A percentile compares a stretch with the other conserved stretches of the same genome.
phyloP scores from a whole-genome alignment of 208 protist species.

The Leishmania guyanensis region DNA sequence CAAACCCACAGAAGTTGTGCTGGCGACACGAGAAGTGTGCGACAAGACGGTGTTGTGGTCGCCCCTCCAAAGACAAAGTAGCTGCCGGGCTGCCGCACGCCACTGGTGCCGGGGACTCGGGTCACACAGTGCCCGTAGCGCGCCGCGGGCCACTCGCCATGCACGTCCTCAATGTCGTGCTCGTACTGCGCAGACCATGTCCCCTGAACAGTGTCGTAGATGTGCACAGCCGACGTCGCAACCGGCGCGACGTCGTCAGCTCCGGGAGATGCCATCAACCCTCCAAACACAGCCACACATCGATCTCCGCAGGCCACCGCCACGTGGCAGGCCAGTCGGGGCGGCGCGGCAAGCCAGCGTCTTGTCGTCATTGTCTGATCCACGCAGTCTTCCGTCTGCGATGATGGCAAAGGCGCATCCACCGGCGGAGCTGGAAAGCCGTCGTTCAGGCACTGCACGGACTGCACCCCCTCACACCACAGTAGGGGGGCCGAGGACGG shows the following conservation, averaged over 20 bases:
- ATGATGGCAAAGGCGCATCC: neutral
- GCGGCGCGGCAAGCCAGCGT: constrained; percentile 6
- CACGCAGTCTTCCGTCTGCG: neutral
- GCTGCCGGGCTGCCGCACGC: constrained; percentile 17
- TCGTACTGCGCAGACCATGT: constrained; percentile 27
- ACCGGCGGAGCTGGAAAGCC: constrained; percentile 24
- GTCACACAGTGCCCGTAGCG: constrained; percentile 58
- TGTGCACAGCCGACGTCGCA: constrained; percentile 41
- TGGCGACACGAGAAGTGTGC: constrained; percentile 22
- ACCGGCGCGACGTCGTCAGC: constrained; percentile 2
- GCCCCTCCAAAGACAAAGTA: constrained; percentile 39
- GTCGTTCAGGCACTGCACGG: constrained; percentile 16
- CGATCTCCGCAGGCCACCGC: constrained; percentile 39
- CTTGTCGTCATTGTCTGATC: neutral
- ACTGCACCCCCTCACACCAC: constrained; percentile 25
- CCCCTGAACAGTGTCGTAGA: constrained; percentile 41
- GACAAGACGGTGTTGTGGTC: constrained; percentile 4
- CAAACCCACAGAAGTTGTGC: constrained; percentile 69
- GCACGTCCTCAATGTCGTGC: neutral
- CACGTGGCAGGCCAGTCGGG: constrained; percentile 53
- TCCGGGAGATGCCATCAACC: constrained; percentile 17
- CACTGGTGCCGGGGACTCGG: constrained; percentile 41
- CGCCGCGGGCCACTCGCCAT: constrained; percentile 45
- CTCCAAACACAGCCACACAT: constrained; percentile 53
- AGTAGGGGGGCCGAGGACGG: constrained; percentile 3